These are phyloP conservation scores for Calocybe indica DNA, from an alignment of 768 basidiomycete species.

Conservation along the genomic window DNA sequence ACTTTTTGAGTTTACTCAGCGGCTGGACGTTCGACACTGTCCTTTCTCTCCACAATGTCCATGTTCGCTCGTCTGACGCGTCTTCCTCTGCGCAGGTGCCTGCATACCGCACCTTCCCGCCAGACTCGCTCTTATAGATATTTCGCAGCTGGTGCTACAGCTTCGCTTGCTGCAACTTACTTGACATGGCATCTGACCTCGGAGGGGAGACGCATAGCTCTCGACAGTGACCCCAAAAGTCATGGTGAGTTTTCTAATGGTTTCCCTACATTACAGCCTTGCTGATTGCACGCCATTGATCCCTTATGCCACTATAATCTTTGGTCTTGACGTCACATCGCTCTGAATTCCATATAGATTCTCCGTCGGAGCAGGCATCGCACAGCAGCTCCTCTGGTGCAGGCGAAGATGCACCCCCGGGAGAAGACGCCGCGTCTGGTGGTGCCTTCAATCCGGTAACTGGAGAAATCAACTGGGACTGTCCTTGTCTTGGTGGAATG, in stretches of 20 bases:
- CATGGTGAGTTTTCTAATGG: conserved; percentile 15
- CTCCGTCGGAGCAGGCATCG: no score
- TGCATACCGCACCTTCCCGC: conserved; percentile 37
- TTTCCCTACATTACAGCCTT: not conserved
- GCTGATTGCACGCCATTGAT: not conserved
- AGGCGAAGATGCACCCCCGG: no score
- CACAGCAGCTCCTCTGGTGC: no score
- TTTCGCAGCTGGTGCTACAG: conserved; percentile 37
- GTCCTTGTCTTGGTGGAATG: conserved; percentile 98
- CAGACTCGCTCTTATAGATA: conserved; percentile 19
- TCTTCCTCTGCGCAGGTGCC: conserved; percentile 43
- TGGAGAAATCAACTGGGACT: conserved; percentile 99
- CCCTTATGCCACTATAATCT: conserved; percentile 5
- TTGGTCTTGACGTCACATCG: no score
- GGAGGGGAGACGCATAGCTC: conserved; percentile 34
- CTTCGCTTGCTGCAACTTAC: conserved; percentile 36
- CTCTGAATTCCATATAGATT: no score
- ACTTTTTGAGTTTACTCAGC: conserved; percentile 1
- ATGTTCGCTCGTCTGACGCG: conserved; percentile 56
- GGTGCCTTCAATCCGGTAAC: conserved; percentile 92
- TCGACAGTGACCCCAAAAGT: conserved; percentile 34
- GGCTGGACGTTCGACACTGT: conserved; percentile 6
- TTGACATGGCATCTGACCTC: conserved; percentile 42
- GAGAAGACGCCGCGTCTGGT: conserved; percentile 4
- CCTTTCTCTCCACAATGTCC: conserved; percentile 3